A percentile compares a stretch with the other conserved stretches of the same genome.
These are phyloP conservation scores for Apiotrichum montevideense DNA, from an alignment of 1,284 basidiomycete species.

Conservation along the genomic window DNA sequence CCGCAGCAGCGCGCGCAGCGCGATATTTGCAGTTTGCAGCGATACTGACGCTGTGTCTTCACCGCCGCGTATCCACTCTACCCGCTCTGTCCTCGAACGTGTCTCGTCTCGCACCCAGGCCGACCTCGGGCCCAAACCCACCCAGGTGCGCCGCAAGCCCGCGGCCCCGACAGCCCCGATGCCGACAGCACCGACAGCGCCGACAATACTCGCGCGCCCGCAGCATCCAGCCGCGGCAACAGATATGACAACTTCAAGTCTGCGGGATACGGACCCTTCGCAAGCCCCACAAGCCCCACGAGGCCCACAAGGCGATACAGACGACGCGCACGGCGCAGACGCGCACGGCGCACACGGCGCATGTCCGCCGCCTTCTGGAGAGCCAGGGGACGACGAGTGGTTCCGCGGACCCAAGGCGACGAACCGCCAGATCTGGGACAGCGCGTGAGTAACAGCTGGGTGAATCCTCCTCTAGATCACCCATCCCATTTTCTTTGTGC, in stretches of 20 bases:
- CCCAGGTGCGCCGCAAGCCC: not conserved
- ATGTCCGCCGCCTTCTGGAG: not conserved
- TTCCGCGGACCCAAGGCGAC: slow-evolving; percentile 8
- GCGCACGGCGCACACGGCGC: too few species aligned
- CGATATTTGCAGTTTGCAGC: too few species aligned
- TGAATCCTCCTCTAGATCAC: too few species aligned
- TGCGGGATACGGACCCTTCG: too few species aligned
- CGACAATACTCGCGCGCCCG: not conserved
- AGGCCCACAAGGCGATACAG: too few species aligned
- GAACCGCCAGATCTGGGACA: slow-evolving; percentile 22
- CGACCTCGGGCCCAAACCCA: slow-evolving; percentile 1
- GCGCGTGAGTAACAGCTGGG: slow-evolving; percentile 13
- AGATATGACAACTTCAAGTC: too few species aligned
- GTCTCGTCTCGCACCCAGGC: not conserved
- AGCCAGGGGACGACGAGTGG: slow-evolving; percentile 12
- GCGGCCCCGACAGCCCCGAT: too few species aligned
- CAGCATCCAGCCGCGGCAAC: too few species aligned
- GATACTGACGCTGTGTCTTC: not conserved
- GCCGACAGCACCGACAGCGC: not conserved
- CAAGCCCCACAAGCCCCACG: too few species aligned
- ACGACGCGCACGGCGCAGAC: too few species aligned
- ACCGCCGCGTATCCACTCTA: not conserved
- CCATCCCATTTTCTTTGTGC: not conserved
- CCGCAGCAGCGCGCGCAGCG: too few species aligned
- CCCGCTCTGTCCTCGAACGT: not conserved